A percentile compares a stretch with the other conserved stretches of the same genome.
These are phyloP conservation scores for Trichoderma citrinoviride DNA, from an alignment of 2,329 filamentous ascomycete species.

Conservation along the genomic window DNA sequence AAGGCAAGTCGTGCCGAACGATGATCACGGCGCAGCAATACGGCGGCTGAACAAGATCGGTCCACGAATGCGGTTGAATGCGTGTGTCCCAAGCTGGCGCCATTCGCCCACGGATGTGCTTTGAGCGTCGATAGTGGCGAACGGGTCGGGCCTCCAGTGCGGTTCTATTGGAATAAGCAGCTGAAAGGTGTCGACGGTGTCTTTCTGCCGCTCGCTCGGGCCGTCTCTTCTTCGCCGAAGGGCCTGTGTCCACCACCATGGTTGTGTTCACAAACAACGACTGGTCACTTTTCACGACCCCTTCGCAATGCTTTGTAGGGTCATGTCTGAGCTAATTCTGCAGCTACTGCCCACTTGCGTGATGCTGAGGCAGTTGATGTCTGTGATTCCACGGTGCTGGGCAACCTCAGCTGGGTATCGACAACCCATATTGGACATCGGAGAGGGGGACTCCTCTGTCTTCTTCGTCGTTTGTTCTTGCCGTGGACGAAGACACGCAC, in stretches of 20 bases:
- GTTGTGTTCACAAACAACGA: not conserved
- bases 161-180: not conserved
- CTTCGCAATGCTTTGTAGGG: conserved; percentile 1
- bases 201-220: not conserved
- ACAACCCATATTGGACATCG: not conserved
- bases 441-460: not conserved
- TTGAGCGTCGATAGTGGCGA: not conserved
- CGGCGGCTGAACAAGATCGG: not conserved
- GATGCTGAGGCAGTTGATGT: not conserved
- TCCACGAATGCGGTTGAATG: not conserved
- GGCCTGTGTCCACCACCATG: not conserved
- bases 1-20: not conserved
- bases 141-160: not conserved
- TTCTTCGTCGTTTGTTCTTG: not conserved
- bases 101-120: not conserved
- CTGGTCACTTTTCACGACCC: conserved; percentile 10
- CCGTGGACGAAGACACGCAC: not conserved
- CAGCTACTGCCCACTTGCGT: conserved; percentile 10
- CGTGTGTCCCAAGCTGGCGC: not conserved
- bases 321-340: conserved; percentile 4
- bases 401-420: not conserved
- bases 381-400: not conserved
- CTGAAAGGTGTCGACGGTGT: not conserved
- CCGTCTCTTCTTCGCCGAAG: not conserved
- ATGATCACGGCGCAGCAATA: not conserved